Percentiles rank a stretch among this genome's conserved stretches.
Evolutionary conservation across 2,329 filamentous ascomycete species (phyloP).

Genomic region (Pseudogymnoascus sp.): DNA sequence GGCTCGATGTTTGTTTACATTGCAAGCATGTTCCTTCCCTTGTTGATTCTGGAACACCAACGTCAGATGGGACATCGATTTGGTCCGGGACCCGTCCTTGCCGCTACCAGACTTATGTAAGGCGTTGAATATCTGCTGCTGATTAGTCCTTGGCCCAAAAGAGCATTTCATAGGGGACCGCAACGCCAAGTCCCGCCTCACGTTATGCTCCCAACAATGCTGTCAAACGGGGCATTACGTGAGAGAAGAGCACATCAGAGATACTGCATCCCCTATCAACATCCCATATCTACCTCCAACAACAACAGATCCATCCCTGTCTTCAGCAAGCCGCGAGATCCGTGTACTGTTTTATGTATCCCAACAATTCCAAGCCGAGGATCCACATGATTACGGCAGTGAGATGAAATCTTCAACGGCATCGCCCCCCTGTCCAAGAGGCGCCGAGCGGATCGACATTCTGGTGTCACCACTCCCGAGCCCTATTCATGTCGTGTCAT

Average conservation of each 20-base stretch:
- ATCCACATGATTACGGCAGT: neutral
- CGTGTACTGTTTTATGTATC: neutral
- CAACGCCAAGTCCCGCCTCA: neutral
- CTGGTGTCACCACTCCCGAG: neutral
- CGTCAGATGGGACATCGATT: neutral
- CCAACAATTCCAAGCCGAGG: conserved; percentile 2
- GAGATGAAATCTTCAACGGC: conserved; percentile 4
- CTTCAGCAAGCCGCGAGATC: neutral
- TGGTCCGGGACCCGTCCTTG: neutral
- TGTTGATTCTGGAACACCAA: neutral
- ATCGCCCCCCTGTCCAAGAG: neutral
- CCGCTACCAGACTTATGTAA: neutral
- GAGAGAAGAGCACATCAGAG: neutral
- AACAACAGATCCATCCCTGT: neutral
- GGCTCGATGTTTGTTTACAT: neutral
- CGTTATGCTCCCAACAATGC: conserved; percentile 2
- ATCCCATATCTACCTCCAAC: neutral
- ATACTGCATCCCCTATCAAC: neutral
- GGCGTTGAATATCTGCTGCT: neutral
- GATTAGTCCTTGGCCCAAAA: neutral
- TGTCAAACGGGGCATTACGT: neutral
- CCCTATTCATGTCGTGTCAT: neutral
- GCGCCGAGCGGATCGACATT: conserved; percentile 2
- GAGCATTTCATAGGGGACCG: neutral
- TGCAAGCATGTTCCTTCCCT: neutral